These are phyloP conservation scores for Ascomycota sp. DNA, from an alignment of 2,329 filamentous ascomycete species.

Conservation along the genomic window DNA sequence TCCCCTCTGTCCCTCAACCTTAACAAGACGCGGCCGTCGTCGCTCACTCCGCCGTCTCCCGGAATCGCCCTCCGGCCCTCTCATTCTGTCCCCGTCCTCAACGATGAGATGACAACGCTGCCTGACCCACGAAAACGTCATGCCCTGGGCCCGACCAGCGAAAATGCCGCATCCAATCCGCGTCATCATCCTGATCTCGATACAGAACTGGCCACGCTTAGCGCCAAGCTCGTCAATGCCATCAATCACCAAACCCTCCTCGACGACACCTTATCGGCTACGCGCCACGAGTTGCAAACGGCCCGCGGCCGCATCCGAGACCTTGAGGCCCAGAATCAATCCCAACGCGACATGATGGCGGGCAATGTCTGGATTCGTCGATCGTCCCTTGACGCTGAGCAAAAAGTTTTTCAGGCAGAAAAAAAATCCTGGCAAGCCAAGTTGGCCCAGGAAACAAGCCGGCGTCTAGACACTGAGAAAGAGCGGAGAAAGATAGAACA, in stretches of 20 bases:
- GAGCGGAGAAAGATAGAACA: constrained; percentile 79
- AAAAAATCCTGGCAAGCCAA: constrained; percentile 35
- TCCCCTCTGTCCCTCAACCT: constrained; percentile 14
- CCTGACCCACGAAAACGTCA: constrained; percentile 37
- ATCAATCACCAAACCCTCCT: constrained; percentile 90
- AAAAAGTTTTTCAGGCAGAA: constrained; percentile 33
- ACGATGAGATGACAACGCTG: constrained; percentile 44
- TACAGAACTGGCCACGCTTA: constrained; percentile 67
- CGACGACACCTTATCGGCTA: constrained; percentile 66
- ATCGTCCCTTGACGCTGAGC: constrained; percentile 52
- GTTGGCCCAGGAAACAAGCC: constrained; percentile 41
- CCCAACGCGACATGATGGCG: constrained; percentile 48
- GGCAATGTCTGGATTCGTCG: constrained; percentile 56
- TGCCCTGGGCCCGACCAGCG: constrained; percentile 22
- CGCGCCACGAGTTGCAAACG: constrained; percentile 61
- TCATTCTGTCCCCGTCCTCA: constrained; percentile 18
- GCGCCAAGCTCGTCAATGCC: constrained; percentile 86
- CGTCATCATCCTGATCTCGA: constrained; percentile 32
- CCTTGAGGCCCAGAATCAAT: constrained; percentile 42
- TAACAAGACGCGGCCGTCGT: constrained; percentile 4
- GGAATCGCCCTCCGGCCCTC: constrained; percentile 16
- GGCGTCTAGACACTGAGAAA: constrained; percentile 43
- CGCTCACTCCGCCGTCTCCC: constrained; percentile 15
- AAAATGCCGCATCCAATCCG: constrained; percentile 11
- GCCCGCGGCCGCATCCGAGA: constrained; percentile 43